phyloP scores from a whole-genome alignment of 768 basidiomycete species.

The Clitopilus passeckerianus region DNA sequence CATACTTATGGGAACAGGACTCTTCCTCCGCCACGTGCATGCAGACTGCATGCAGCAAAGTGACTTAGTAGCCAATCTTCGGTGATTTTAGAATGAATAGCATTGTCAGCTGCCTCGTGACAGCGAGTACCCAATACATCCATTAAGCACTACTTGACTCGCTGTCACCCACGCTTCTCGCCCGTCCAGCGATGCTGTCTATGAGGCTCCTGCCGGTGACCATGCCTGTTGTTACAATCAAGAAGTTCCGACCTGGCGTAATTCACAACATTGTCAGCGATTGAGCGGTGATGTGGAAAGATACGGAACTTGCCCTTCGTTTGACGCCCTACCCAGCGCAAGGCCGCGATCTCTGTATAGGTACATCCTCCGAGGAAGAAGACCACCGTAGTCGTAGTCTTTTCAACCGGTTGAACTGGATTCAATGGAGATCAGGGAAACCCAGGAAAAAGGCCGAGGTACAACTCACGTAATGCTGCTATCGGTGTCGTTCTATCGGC shows the following conservation, averaged over 20 bases:
- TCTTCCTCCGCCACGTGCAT: not conserved
- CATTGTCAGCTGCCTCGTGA: not conserved
- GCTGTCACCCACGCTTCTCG: conserved; percentile 14
- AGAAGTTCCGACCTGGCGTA: conserved; percentile 69
- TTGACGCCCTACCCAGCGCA: conserved; percentile 88
- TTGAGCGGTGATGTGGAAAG: conserved; percentile 3
- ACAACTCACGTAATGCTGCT: conserved; percentile 27
- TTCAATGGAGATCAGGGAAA: conserved; percentile 5
- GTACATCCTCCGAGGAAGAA: conserved; percentile 98
- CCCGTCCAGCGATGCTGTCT: conserved; percentile 54
- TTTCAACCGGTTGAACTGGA: conserved; percentile 47
- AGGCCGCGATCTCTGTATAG: conserved; percentile 92
- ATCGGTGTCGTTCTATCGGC: conserved; percentile 20
- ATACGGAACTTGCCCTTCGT: conserved; percentile 56
- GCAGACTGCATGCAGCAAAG: not conserved
- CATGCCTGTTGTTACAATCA: conserved; percentile 91
- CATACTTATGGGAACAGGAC: not conserved
- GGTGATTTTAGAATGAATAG: not conserved
- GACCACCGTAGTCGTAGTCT: conserved; percentile 79
- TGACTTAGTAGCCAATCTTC: not conserved
- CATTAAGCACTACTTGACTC: not conserved
- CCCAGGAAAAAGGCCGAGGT: conserved; percentile 1
- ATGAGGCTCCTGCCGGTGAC: conserved; percentile 73
- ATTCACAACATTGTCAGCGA: conserved; percentile 8
- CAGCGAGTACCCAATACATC: not conserved